Percentiles rank a stretch among this genome's conserved stretches.
These are phyloP conservation scores for Xylaria curta DNA, from an alignment of 495 filamentous ascomycete species.

Conservation along the genomic window DNA sequence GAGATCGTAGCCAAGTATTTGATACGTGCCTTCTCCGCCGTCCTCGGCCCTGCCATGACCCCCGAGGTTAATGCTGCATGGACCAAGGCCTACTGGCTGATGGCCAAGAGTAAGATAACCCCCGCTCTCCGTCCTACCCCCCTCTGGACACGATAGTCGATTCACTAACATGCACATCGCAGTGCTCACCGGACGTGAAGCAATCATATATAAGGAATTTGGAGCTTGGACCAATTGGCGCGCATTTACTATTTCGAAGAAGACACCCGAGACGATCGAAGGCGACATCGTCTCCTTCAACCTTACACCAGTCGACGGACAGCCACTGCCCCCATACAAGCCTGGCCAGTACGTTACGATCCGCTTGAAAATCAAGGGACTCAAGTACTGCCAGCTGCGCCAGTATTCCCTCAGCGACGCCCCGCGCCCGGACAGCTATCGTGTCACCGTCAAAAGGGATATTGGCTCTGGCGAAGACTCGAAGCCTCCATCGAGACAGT, in stretches of 20 bases:
- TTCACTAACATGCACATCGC: not conserved
- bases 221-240: slow-evolving; percentile 69
- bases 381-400: slow-evolving; percentile 66
- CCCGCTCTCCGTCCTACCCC: not conserved
- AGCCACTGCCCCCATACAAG: slow-evolving; percentile 63
- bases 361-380: slow-evolving; percentile 60
- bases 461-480: slow-evolving; percentile 44
- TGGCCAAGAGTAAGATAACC: slow-evolving; percentile 52
- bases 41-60: slow-evolving; percentile 72
- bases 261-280: slow-evolving; percentile 64
- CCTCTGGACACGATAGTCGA: not conserved
- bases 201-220: slow-evolving; percentile 62
- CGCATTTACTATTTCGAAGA: slow-evolving; percentile 66
- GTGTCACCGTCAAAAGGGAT: slow-evolving; percentile 74
- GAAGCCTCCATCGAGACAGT: slow-evolving; percentile 37
- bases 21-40: slow-evolving; percentile 68
- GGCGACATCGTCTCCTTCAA: slow-evolving; percentile 66
- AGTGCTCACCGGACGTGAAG: slow-evolving; percentile 68
- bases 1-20: slow-evolving; percentile 71
- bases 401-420: slow-evolving; percentile 76
- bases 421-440: slow-evolving; percentile 63
- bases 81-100: slow-evolving; percentile 66
- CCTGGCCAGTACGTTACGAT: slow-evolving; percentile 77
- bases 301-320: slow-evolving; percentile 65
- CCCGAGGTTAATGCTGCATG: slow-evolving; percentile 67